phyloP scores from a whole-genome alignment of 164 flowering plant genomes.

The Tetrastigma voinierianum region DNA sequence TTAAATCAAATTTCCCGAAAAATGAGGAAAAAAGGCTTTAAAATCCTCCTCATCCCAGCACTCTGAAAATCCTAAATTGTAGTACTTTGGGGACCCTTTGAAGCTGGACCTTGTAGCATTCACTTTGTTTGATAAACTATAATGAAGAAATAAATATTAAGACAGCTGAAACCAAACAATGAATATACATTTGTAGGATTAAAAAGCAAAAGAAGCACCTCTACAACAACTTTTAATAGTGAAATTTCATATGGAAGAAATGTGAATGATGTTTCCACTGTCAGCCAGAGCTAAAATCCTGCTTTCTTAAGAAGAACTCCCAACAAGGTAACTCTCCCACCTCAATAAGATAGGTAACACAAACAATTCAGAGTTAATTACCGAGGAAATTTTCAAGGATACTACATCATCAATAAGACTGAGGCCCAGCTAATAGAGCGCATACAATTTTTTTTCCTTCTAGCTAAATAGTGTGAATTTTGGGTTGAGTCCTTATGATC shows the following conservation, averaged over 20 bases:
- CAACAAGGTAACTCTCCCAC: conserved; percentile 17
- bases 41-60: background rate
- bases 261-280: conserved; percentile 24
- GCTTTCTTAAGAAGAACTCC: conserved; percentile 14
- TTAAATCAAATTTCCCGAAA: background rate
- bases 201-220: conserved; percentile 8
- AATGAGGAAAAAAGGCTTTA: background rate
- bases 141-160: background rate
- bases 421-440: background rate
- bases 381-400: background rate
- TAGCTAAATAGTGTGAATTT: conserved; percentile 14
- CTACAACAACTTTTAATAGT: conserved; percentile 4
- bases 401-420: background rate
- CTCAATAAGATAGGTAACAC: conserved; percentile 13
- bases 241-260: conserved; percentile 18
- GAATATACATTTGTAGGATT: background rate
- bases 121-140: conserved; percentile 22
- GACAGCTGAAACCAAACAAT: background rate
- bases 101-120: conserved; percentile 14
- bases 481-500: conserved; percentile 17
- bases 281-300: conserved; percentile 14
- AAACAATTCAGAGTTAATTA: conserved; percentile 2
- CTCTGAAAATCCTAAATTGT: conserved; percentile 14
- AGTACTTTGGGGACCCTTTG: conserved; percentile 8
- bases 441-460: conserved; percentile 20